Percentiles rank a stretch among this genome's conserved stretches.
Conservation (phyloP, 202 grass and related monocot species). For the Eragrostis tef region DNA sequence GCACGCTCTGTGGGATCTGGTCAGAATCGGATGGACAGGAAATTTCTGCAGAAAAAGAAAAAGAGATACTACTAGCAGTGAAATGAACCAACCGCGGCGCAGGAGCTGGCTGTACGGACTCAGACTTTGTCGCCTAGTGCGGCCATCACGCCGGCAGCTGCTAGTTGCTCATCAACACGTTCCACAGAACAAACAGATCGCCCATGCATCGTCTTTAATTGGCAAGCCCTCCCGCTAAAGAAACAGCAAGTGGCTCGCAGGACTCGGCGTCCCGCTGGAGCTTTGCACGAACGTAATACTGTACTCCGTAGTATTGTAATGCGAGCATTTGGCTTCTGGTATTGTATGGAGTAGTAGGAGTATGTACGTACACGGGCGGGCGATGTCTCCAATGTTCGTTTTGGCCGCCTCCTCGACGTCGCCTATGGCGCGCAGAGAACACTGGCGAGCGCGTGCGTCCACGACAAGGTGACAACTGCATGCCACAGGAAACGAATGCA, state of each 20-base stretch:
- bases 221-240: too few species aligned
- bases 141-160: neutral
- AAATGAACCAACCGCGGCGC: neutral
- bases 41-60: neutral
- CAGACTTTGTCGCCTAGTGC: slow-evolving; percentile 33
- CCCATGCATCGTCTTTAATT: too few species aligned
- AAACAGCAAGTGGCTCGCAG: neutral
- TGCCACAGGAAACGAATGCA: neutral
- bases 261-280: neutral
- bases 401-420: slow-evolving; percentile 30
- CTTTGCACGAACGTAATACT: neutral
- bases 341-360: too few species aligned
- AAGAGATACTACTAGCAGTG: neutral
- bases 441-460: neutral
- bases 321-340: neutral
- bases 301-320: neutral
- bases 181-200: neutral
- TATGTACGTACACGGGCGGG: neutral
- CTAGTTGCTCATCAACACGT: too few species aligned
- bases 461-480: slow-evolving; percentile 35
- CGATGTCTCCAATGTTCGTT: slow-evolving; percentile 33
- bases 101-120: slow-evolving; percentile 21
- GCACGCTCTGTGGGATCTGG: neutral
- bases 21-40: neutral
- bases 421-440: slow-evolving; percentile 4